Conservation (phyloP, 257 asterid genomes). For the Solanum phureja region DNA sequence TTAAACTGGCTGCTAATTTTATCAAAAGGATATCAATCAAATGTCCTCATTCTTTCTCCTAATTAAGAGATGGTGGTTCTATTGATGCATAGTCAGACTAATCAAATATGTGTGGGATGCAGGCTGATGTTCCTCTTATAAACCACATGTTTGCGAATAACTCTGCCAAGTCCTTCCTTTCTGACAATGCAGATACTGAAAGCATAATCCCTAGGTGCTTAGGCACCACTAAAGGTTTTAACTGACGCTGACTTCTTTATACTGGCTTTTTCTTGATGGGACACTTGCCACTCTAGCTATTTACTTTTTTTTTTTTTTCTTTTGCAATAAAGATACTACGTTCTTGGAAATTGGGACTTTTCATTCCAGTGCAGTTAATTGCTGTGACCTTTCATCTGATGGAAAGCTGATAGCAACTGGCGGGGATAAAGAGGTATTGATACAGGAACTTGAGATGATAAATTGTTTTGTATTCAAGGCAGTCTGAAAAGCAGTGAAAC, state of each 20-base stretch:
- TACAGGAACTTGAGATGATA: background rate
- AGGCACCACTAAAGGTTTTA: constrained; percentile 12
- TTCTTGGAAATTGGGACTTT: constrained; percentile 13
- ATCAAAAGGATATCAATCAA: background rate
- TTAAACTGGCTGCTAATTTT: background rate
- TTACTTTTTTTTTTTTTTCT: background rate
- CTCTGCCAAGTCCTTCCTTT: constrained; percentile 10
- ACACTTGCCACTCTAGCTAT: background rate
- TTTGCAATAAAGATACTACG: constrained; percentile 3
- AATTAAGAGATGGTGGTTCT: background rate
- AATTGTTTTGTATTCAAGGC: background rate
- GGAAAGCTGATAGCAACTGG: constrained; percentile 24
- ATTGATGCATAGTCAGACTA: background rate
- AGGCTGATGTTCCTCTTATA: constrained; percentile 14
- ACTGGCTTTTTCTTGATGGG: background rate
- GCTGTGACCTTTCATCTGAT: constrained; percentile 17
- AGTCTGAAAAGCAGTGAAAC: background rate
- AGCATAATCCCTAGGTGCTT: background rate
- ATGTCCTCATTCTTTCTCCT: background rate
- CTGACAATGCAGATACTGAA: constrained; percentile 2
- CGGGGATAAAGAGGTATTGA: constrained; percentile 14
- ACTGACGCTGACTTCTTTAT: background rate
- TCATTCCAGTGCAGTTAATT: constrained; percentile 4
- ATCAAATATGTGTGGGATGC: background rate
- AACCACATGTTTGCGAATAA: constrained; percentile 7